Base-by-base conservation (phyloP, 2,329 filamentous ascomycete species). In the Akanthomyces dipterigenus region DNA sequence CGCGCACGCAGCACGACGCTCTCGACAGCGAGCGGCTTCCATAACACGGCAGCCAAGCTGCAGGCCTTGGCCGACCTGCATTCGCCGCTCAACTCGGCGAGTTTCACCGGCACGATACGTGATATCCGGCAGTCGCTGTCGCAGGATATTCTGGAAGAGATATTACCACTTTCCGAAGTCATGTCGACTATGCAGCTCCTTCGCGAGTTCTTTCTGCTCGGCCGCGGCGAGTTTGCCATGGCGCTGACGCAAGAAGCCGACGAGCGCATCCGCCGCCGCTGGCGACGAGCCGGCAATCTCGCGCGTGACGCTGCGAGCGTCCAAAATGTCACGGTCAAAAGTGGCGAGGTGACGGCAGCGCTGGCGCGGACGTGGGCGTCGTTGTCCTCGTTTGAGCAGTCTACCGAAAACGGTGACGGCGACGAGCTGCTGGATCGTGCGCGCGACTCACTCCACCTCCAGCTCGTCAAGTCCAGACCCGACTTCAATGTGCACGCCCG, bases 151-250 rank as follows among this genome's bases (percentile, higher is more conserved):
- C 78, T 98, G 3, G 91, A 93, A 57, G 88, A 89, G 68, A 80
- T 98, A 0, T 75, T 99, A 3, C 95, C 95, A 0, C 77, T 92
- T 6, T 80, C 84, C 12, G 89, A 85, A 67, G 91, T 96, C 4
- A 77, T 91, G 6, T 88, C 95, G 65, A 85, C 90, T 55, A 78
- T 98, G 16, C 84, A 86, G 31, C 79, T 97, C 9, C 80, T 97
- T 1, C 84, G 93, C 53, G 88, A 95, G 61, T 97, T 96, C 74
- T 91, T 97, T 66, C 81, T 99, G 2, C 81, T 99, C 0, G 88
- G 89, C 1, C 84, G 91, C 38, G 93, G 93, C 57, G 95, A 98
- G 72, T 99, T 99, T 72, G 91, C 93, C 22, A 87, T 95, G 75
- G 88, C 89, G 0, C 76, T 99, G 28, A 91, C 96, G 1, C 84